These are phyloP conservation scores for Phytophthora colocasiae DNA, from an alignment of 352 stramenopile species.

Conservation along the genomic window DNA sequence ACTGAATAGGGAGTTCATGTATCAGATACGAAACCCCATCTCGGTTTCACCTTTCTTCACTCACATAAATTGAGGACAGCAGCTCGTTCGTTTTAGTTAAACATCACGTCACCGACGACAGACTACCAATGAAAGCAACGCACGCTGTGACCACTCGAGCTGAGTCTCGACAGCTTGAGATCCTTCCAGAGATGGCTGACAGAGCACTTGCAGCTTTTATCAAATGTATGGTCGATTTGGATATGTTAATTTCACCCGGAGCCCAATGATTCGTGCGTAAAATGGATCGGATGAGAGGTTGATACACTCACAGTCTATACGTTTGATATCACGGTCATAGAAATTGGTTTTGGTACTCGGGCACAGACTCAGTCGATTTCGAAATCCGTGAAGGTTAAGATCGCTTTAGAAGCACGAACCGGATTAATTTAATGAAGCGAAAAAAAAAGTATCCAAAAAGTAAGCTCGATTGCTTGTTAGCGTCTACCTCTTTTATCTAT, in stretches of 20 bases:
- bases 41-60: too few species aligned
- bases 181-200: constrained; percentile 86
- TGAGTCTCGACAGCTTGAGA: too few species aligned
- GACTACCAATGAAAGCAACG: too few species aligned
- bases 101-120: too few species aligned
- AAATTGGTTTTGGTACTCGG: constrained; percentile 75
- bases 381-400: constrained; percentile 72
- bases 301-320: constrained; percentile 88
- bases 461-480: constrained; percentile 15
- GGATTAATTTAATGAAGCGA: background rate
- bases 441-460: constrained; percentile 3
- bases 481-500: constrained; percentile 27
- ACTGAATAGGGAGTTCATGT: too few species aligned
- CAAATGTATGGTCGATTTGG: constrained; percentile 92
- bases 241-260: constrained; percentile 75
- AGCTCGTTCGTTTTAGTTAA: too few species aligned
- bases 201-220: constrained; percentile 95
- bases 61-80: too few species aligned
- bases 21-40: too few species aligned
- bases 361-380: constrained; percentile 81
- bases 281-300: constrained; percentile 87
- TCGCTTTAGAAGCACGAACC: too few species aligned
- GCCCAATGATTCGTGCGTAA: constrained; percentile 79
- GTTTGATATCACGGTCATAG: constrained; percentile 86
- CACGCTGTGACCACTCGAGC: too few species aligned